Conservation (phyloP, 2,329 filamentous ascomycete species). For the Magnaporthales sp. region DNA sequence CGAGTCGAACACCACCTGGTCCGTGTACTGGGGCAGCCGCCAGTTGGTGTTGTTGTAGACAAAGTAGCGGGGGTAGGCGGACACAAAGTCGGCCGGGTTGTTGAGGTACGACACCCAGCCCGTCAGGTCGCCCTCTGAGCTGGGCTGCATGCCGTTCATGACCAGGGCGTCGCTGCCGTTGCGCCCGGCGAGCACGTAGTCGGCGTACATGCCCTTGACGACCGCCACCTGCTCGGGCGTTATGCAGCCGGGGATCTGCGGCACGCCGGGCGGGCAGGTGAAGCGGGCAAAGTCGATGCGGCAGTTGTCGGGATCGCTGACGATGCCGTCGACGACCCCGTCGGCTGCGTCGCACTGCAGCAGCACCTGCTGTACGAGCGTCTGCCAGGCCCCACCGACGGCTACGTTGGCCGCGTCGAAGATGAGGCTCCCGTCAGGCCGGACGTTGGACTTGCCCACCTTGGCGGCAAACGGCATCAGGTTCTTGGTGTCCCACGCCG, state of each 20-base stretch:
- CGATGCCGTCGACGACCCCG: slow-evolving; percentile 38
- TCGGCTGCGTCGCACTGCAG: slow-evolving; percentile 41
- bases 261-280: slow-evolving; percentile 16
- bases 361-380: slow-evolving; percentile 28
- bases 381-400: slow-evolving; percentile 20
- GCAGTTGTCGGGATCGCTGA: slow-evolving; percentile 36
- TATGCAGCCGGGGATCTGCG: slow-evolving; percentile 14
- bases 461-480: slow-evolving; percentile 33
- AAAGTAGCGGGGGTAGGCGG: slow-evolving; percentile 18
- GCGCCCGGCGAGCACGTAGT: slow-evolving; percentile 11
- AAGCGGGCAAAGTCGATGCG: slow-evolving; percentile 28
- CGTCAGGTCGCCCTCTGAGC: slow-evolving; percentile 31
- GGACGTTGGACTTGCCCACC: slow-evolving; percentile 37
- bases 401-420: slow-evolving; percentile 28
- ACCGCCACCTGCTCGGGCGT: slow-evolving; percentile 9
- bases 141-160: slow-evolving; percentile 28
- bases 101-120: slow-evolving; percentile 15
- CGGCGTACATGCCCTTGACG: slow-evolving; percentile 8
- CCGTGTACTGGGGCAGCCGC: slow-evolving; percentile 20
- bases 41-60: slow-evolving; percentile 19
- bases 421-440: slow-evolving; percentile 35
- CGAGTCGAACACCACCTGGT: slow-evolving; percentile 16
- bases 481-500: slow-evolving; percentile 42
- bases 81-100: slow-evolving; percentile 14
- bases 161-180: slow-evolving; percentile 16